Evolutionary conservation across 352 stramenopile species (phyloP).

Genomic region (Phytophthora boehmeriae): DNA sequence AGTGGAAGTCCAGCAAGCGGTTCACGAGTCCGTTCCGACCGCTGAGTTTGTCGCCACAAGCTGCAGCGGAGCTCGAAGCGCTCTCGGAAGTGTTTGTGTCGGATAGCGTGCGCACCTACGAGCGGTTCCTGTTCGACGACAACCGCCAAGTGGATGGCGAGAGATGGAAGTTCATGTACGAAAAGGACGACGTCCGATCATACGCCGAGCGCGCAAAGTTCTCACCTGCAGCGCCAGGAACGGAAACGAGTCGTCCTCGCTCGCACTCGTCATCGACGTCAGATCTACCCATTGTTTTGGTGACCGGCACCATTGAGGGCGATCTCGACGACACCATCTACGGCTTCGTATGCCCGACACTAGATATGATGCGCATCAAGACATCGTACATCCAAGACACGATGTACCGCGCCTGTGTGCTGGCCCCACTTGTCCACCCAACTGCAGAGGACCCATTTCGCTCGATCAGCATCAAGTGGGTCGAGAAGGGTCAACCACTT

Average conservation of each 20-base stretch:
- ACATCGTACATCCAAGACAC: slow-evolving; percentile 40
- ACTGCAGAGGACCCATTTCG: slow-evolving; percentile 34
- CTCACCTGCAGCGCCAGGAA: background rate
- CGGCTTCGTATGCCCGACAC: slow-evolving; percentile 34
- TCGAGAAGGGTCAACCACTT: slow-evolving; percentile 34
- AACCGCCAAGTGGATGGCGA: slow-evolving; percentile 25
- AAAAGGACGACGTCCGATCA: slow-evolving; percentile 40
- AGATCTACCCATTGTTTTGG: slow-evolving; percentile 36
- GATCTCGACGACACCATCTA: slow-evolving; percentile 49
- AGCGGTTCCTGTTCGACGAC: slow-evolving; percentile 30
- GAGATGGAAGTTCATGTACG: slow-evolving; percentile 47
- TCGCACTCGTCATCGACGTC: slow-evolving; percentile 19
- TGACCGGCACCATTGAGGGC: slow-evolving; percentile 39
- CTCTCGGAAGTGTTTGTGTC: slow-evolving; percentile 38
- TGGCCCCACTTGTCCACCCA: slow-evolving; percentile 37
- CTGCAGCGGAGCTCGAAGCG: slow-evolving; percentile 34
- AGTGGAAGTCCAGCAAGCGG: slow-evolving; percentile 30
- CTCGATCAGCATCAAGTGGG: slow-evolving; percentile 44
- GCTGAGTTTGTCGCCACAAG: slow-evolving; percentile 28
- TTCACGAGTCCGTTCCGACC: slow-evolving; percentile 37
- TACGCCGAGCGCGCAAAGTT: slow-evolving; percentile 31
- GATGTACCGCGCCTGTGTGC: slow-evolving; percentile 30
- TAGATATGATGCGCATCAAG: slow-evolving; percentile 44
- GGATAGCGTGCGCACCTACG: slow-evolving; percentile 35
- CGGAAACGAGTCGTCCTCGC: slow-evolving; percentile 11